Conservation (phyloP, 345 rosid species). For the Hevea brasiliensis region DNA sequence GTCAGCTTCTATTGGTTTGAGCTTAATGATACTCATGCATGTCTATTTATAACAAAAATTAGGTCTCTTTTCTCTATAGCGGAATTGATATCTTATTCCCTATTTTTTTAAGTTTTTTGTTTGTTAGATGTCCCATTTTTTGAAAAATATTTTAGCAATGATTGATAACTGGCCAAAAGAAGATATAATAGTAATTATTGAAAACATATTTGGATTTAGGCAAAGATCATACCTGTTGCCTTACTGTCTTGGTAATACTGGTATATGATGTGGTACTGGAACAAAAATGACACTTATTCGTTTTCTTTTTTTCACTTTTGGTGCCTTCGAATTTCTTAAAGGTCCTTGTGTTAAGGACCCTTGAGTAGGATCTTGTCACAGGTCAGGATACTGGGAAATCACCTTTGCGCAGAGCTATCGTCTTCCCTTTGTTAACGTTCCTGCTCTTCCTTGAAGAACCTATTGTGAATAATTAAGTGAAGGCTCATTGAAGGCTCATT, state of each 20-base stretch:
- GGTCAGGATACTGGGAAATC: too few relatives aligned
- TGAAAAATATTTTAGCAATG: too few relatives aligned
- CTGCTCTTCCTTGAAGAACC: too few relatives aligned
- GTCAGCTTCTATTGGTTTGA: neutral
- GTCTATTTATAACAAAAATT: neutral
- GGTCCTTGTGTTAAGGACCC: too few relatives aligned
- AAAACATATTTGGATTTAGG: neutral
- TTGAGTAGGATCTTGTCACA: too few relatives aligned
- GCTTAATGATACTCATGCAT: too few relatives aligned
- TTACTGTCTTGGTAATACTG: neutral
- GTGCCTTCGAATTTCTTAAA: too few relatives aligned
- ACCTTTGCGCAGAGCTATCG: too few relatives aligned
- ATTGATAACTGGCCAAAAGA: too few relatives aligned
- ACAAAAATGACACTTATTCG: neutral
- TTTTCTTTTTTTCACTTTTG: neutral
- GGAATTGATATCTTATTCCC: neutral
- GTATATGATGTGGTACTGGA: conserved; percentile 1
- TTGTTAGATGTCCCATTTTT: neutral
- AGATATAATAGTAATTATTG: neutral
- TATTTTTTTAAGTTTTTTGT: neutral
- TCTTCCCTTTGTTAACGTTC: too few relatives aligned
- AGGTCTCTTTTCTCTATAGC: neutral
- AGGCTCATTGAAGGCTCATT: too few relatives aligned
- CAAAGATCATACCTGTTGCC: neutral
- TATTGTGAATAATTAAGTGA: too few relatives aligned